Percentiles rank a stretch among this genome's conserved stretches.
phyloP scores from a whole-genome alignment of 345 rosid species.

The Gossypium arboreum region DNA sequence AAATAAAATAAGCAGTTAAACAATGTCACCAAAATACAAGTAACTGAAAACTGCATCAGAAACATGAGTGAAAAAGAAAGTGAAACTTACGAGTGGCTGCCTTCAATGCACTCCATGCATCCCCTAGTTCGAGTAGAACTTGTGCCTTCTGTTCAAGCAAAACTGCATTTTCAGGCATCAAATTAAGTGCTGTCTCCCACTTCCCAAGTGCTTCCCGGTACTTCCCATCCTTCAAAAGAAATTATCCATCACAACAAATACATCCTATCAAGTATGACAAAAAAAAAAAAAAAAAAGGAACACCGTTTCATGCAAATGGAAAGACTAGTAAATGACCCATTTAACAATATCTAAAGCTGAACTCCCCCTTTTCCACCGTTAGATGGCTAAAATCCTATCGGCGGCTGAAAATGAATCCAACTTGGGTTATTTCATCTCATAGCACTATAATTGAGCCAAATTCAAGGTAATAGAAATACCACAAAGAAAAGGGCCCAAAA shows the following conservation, averaged over 20 bases:
- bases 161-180: slow-evolving; percentile 60
- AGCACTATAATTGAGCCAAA: not conserved
- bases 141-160: slow-evolving; percentile 93
- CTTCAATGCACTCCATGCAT: slow-evolving; percentile 76
- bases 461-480: too few species aligned
- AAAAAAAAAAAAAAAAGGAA: not conserved
- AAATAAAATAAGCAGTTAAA: not conserved
- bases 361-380: not conserved
- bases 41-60: not conserved
- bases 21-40: not conserved
- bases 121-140: slow-evolving; percentile 81
- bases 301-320: not conserved
- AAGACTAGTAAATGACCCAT: not conserved
- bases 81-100: slow-evolving; percentile 61
- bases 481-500: not conserved
- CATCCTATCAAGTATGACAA: not conserved
- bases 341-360: not conserved
- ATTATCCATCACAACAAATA: slow-evolving; percentile 5
- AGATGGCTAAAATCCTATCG: not conserved
- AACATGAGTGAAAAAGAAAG: not conserved
- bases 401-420: not conserved
- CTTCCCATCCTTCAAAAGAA: slow-evolving; percentile 61
- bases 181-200: slow-evolving; percentile 81
- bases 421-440: not conserved
- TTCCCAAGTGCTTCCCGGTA: slow-evolving; percentile 81